These are phyloP conservation scores for Aspergillus fijiensis DNA, from an alignment of 2,329 filamentous ascomycete genomes.

Conservation along the genomic window DNA sequence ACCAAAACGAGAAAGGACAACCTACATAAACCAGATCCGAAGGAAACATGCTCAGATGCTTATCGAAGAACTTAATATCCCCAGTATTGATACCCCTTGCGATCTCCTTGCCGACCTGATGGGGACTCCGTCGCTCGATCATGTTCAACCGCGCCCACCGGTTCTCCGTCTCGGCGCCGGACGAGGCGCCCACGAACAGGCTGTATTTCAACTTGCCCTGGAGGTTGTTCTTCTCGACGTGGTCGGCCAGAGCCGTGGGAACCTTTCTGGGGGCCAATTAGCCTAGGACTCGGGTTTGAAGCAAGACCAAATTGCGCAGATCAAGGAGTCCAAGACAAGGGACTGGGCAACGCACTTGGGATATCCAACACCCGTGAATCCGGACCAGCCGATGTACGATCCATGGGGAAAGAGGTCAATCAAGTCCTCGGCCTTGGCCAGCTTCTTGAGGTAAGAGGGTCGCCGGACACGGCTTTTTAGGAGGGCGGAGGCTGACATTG, in stretches of 20 bases:
- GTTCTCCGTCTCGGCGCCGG: conserved; percentile 86
- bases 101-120: conserved; percentile 89
- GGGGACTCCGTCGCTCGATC: conserved; percentile 80
- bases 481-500: conserved; percentile 65
- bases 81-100: conserved; percentile 88
- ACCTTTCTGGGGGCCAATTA: conserved; percentile 61
- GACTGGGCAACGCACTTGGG: conserved; percentile 65
- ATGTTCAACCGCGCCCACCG: conserved; percentile 86
- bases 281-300: neutral
- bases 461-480: conserved; percentile 73
- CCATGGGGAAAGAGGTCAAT: conserved; percentile 79
- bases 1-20: conserved; percentile 1
- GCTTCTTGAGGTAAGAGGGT: conserved; percentile 75
- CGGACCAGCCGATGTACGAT: conserved; percentile 86
- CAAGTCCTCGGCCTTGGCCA: conserved; percentile 75
- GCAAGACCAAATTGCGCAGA: conserved; percentile 1
- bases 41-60: conserved; percentile 91
- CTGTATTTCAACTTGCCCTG: conserved; percentile 83
- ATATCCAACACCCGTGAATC: conserved; percentile 87
- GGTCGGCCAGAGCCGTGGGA: conserved; percentile 78
- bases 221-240: conserved; percentile 82
- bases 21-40: conserved; percentile 75
- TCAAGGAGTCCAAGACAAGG: neutral
- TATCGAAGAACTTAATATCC: conserved; percentile 88
- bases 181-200: conserved; percentile 86